Percentiles rank a stretch among this genome's conserved stretches.
Evolutionary conservation across 1,284 basidiomycete species (phyloP).

Genomic region (Ceratobasidium sp.): DNA sequence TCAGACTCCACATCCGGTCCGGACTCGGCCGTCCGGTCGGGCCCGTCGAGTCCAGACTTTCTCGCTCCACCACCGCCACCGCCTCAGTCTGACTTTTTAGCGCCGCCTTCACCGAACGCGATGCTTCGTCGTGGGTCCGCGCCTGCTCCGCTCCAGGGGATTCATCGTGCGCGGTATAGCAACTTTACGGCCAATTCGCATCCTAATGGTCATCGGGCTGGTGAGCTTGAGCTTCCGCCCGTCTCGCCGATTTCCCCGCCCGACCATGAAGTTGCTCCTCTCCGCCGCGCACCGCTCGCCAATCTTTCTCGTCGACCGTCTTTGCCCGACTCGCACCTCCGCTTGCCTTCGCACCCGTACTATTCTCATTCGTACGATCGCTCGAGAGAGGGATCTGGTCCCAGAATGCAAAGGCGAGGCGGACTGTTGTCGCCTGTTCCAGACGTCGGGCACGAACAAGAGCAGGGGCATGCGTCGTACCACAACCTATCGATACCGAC

Average conservation of each 20-base stretch:
- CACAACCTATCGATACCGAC: conserved; percentile 11
- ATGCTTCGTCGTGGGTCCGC: conserved; percentile 41
- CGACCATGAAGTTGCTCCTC: conserved; percentile 33
- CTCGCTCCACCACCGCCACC: neutral
- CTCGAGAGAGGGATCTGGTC: neutral
- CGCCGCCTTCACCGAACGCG: conserved; percentile 23
- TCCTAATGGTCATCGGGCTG: too few relatives aligned
- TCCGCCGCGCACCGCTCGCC: conserved; percentile 23
- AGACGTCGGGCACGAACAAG: conserved; percentile 27
- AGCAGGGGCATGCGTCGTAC: conserved; percentile 19
- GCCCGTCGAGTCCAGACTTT: conserved; percentile 22
- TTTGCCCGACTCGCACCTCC: conserved; percentile 33
- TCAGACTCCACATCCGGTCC: conserved; percentile 27
- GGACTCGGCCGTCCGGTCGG: conserved; percentile 44
- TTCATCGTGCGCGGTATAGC: conserved; percentile 41
- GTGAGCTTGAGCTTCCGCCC: conserved; percentile 18
- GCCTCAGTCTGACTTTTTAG: neutral
- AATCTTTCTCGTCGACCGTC: conserved; percentile 36
- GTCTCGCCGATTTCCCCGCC: conserved; percentile 38
- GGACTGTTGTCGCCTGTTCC: conserved; percentile 35
- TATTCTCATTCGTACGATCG: conserved; percentile 19
- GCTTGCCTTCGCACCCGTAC: conserved; percentile 33
- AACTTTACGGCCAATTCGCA: neutral
- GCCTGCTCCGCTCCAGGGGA: conserved; percentile 37
- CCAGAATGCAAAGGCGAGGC: conserved; percentile 33